Evolutionary conservation across 345 rosid species (phyloP).

Genomic region (Aegle marmelos): DNA sequence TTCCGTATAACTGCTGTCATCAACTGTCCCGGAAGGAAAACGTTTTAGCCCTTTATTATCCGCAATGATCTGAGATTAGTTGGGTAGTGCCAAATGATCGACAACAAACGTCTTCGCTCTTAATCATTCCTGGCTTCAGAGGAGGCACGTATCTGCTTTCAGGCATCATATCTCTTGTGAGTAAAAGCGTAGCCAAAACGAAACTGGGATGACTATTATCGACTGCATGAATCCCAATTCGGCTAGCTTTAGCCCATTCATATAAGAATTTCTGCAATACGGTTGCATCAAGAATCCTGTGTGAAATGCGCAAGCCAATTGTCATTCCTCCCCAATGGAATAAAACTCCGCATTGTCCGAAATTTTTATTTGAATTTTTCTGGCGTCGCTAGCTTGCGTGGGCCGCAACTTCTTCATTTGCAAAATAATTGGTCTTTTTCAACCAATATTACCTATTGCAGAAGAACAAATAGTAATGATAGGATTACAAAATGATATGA

Average conservation of each 20-base stretch:
- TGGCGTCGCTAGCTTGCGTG: too few relatives aligned
- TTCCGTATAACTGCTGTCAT: constrained; percentile 5
- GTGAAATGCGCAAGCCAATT: constrained; percentile 16
- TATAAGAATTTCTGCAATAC: background rate
- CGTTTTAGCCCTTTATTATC: background rate
- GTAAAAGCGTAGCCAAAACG: background rate
- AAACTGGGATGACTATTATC: background rate
- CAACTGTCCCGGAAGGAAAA: background rate
- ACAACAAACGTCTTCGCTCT: background rate
- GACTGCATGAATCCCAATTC: background rate
- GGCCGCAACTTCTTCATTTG: background rate
- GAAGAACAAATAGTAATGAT: too few relatives aligned
- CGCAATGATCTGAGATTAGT: background rate
- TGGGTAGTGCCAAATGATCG: background rate
- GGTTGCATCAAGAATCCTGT: constrained; percentile 19
- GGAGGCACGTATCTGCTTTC: background rate
- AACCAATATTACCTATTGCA: too few relatives aligned
- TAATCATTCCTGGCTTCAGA: background rate
- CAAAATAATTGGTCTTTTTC: too few relatives aligned
- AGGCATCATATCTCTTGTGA: background rate
- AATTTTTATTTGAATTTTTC: background rate
- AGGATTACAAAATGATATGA: too few relatives aligned
- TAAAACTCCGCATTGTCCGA: background rate
- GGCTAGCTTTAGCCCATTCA: constrained; percentile 8
- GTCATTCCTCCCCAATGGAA: constrained; percentile 25